Evolutionary conservation across 345 rosid species (phyloP).

Genomic region (Arabis alpina): DNA sequence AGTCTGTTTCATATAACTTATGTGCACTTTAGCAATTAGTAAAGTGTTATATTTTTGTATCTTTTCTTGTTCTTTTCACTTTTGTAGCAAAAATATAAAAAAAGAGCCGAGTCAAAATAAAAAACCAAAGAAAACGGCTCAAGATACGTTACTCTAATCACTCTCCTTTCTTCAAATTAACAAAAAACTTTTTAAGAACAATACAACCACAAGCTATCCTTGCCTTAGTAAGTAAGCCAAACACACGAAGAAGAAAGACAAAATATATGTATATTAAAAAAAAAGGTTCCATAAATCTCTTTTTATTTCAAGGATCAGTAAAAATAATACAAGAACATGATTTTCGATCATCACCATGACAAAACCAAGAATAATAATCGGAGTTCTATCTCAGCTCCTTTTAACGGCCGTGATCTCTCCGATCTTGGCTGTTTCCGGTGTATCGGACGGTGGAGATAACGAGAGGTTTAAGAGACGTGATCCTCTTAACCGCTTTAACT

Average conservation of each 20-base stretch:
- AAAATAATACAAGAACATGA: conserved; percentile 12
- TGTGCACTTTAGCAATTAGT: neutral
- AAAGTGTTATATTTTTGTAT: neutral
- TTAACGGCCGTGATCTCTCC: conserved; percentile 44
- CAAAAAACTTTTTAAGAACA: conserved; percentile 39
- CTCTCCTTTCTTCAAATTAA: conserved; percentile 41
- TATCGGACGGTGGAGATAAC: conserved; percentile 31
- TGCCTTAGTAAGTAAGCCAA: conserved; percentile 61
- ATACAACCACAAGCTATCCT: conserved; percentile 64
- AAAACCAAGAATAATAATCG: conserved; percentile 36
- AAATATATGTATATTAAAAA: neutral
- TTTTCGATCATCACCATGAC: conserved; percentile 33
- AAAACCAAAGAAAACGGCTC: conserved; percentile 26
- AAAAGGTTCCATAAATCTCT: conserved; percentile 13
- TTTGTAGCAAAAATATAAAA: neutral
- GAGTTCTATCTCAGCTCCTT: conserved; percentile 44
- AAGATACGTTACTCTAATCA: conserved; percentile 42
- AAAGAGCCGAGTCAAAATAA: conserved; percentile 24
- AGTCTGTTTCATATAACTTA: neutral
- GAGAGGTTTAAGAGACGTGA: conserved; percentile 53
- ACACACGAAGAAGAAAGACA: conserved; percentile 17
- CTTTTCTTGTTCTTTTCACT: neutral
- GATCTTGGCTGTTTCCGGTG: conserved; percentile 25
- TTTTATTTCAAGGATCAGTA: neutral
- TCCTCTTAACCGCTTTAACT: conserved; percentile 57